These are phyloP conservation scores for Curvularia verruculosa DNA, from an alignment of 2,329 filamentous ascomycete genomes.

Conservation along the genomic window DNA sequence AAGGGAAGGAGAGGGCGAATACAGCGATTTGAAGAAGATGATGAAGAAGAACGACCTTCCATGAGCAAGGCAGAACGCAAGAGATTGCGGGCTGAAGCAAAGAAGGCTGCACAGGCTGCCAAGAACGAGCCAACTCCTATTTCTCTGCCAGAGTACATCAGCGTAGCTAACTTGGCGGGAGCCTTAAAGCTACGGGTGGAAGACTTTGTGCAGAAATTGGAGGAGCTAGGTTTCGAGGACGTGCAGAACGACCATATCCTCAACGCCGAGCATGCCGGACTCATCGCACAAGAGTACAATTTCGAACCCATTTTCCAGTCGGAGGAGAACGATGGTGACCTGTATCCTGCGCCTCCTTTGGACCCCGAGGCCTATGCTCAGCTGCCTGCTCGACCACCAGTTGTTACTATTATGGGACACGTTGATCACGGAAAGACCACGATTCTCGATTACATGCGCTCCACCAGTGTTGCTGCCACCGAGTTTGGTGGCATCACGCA, in stretches of 20 bases:
- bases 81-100: conserved; percentile 42
- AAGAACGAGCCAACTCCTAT: conserved; percentile 57
- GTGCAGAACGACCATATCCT: conserved; percentile 82
- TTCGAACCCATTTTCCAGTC: conserved; percentile 80
- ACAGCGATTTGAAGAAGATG: conserved; percentile 35
- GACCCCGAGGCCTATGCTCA: conserved; percentile 63
- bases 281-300: conserved; percentile 91
- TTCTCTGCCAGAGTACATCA: conserved; percentile 88
- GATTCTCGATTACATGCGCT: conserved; percentile 88
- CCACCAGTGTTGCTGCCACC: conserved; percentile 86
- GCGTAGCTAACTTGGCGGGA: conserved; percentile 78
- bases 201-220: conserved; percentile 75
- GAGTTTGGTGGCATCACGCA: conserved; percentile 98
- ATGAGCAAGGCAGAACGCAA: conserved; percentile 40
- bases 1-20: conserved; percentile 27
- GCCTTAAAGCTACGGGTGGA: conserved; percentile 73
- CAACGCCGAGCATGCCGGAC: conserved; percentile 85
- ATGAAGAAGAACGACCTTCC: conserved; percentile 29
- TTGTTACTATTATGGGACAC: conserved; percentile 99
- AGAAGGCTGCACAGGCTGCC: conserved; percentile 40
- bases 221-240: conserved; percentile 90
- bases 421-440: conserved; percentile 99
- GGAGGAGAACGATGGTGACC: conserved; percentile 68
- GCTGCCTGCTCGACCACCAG: conserved; percentile 79
- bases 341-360: conserved; percentile 66